A percentile compares a stretch with the other conserved stretches of the same genome.
phyloP scores from a whole-genome alignment of 2,329 filamentous ascomycete genomes.

The Cladophialophora yegresii region DNA sequence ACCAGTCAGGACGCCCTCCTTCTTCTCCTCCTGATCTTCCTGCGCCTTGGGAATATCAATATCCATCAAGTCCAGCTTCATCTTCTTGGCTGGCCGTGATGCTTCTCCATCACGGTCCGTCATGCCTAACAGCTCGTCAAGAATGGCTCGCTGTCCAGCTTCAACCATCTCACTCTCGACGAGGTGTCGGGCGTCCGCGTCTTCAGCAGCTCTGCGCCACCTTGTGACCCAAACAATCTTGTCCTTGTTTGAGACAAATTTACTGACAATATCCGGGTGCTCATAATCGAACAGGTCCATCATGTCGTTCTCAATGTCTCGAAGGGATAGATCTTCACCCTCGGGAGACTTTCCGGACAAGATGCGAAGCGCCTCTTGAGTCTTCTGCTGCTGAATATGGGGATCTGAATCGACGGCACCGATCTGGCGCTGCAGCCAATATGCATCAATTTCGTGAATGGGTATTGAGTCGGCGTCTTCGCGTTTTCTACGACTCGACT shows the following conservation, averaged over 20 bases:
- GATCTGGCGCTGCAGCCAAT: conserved; percentile 93
- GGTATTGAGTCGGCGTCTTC: conserved; percentile 60
- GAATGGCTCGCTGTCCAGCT: conserved; percentile 79
- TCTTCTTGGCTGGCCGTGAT: conserved; percentile 71
- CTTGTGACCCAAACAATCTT: conserved; percentile 95
- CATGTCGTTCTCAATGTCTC: conserved; percentile 95
- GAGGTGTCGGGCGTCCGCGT: conserved; percentile 68
- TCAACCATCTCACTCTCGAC: conserved; percentile 90
- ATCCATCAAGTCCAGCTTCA: conserved; percentile 83
- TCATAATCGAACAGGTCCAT: conserved; percentile 99
- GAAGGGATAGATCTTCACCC: conserved; percentile 78
- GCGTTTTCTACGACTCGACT: conserved; percentile 54
- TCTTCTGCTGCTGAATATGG: conserved; percentile 91
- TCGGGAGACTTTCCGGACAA: conserved; percentile 72
- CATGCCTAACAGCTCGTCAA: conserved; percentile 84
- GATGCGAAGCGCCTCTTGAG: conserved; percentile 77
- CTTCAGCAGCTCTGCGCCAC: conserved; percentile 78
- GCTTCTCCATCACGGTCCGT: conserved; percentile 54
- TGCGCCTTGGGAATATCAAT: conserved; percentile 71
- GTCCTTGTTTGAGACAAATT: conserved; percentile 86
- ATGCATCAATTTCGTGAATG: conserved; percentile 91
- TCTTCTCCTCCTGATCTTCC: conserved; percentile 53
- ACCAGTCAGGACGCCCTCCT: conserved; percentile 71
- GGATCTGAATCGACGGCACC: conserved; percentile 86
- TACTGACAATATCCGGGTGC: conserved; percentile 87